phyloP scores from a whole-genome alignment of 768 basidiomycete species.

The Tricholoma furcatifolium region DNA sequence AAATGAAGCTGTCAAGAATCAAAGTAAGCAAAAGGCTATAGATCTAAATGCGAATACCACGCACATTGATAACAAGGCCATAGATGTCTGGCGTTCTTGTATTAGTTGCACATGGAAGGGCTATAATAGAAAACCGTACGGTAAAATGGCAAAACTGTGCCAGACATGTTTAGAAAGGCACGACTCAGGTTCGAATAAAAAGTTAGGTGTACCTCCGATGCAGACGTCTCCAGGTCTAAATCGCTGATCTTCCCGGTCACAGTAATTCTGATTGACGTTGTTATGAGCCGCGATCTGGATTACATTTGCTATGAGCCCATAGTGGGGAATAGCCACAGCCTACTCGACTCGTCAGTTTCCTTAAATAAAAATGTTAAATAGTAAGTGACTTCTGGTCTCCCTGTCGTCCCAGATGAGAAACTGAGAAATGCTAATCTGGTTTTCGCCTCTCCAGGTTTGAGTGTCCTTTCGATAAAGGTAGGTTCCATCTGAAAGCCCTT shows the following conservation, averaged over 20 bases:
- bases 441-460: slow-evolving; percentile 60
- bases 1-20: slow-evolving; percentile 53
- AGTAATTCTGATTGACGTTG: slow-evolving; percentile 44
- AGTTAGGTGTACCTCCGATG: slow-evolving; percentile 46
- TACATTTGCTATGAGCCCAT: slow-evolving; percentile 59
- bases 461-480: slow-evolving; percentile 46
- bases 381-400: slow-evolving; percentile 58
- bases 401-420: slow-evolving; percentile 76
- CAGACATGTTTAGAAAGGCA: background rate
- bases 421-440: slow-evolving; percentile 69
- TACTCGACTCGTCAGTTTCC: slow-evolving; percentile 16
- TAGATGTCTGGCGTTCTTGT: slow-evolving; percentile 49
- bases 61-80: slow-evolving; percentile 59
- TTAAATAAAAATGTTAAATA: background rate
- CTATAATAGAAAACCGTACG: slow-evolving; percentile 37
- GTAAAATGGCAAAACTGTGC: slow-evolving; percentile 60
- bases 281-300: slow-evolving; percentile 57
- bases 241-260: slow-evolving; percentile 44
- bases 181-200: background rate
- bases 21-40: background rate
- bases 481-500: slow-evolving; percentile 39
- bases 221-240: slow-evolving; percentile 62
- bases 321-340: slow-evolving; percentile 64
- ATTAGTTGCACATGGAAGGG: background rate
- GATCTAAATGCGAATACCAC: slow-evolving; percentile 11